phyloP scores from a whole-genome alignment of 257 asterid genomes.

The Plectranthus barbatus region DNA sequence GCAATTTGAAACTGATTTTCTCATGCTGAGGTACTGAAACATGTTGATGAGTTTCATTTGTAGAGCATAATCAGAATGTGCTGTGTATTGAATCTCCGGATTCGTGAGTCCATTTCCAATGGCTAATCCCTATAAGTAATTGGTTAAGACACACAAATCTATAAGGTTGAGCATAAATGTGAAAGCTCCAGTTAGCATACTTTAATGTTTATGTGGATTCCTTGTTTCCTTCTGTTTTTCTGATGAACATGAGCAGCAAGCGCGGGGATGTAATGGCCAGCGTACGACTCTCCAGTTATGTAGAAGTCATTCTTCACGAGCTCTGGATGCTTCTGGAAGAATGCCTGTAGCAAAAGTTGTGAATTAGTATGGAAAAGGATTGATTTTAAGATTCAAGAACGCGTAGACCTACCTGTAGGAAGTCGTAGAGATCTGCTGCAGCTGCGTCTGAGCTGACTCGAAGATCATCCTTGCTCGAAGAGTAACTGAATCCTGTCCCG shows the following conservation, averaged over 20 bases:
- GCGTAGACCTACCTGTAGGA: conserved; percentile 14
- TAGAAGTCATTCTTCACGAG: conserved; percentile 32
- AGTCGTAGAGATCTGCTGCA: conserved; percentile 21
- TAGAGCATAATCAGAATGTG: conserved; percentile 37
- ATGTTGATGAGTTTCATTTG: conserved; percentile 24
- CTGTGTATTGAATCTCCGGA: conserved; percentile 41
- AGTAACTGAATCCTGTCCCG: conserved; percentile 24
- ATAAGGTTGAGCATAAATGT: too few species aligned
- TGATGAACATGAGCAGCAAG: conserved; percentile 20
- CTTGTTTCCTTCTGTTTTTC: conserved; percentile 20
- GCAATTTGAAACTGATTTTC: conserved; percentile 11
- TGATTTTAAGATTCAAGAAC: too few species aligned
- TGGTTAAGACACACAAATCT: not conserved
- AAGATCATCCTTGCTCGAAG: conserved; percentile 3
- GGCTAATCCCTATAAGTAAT: conserved; percentile 16
- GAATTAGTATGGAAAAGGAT: too few species aligned
- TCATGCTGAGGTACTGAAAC: conserved; percentile 10
- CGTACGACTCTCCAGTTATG: conserved; percentile 35
- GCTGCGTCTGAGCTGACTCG: conserved; percentile 14
- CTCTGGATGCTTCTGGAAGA: conserved; percentile 20
- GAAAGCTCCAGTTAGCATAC: not conserved
- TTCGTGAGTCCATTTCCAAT: conserved; percentile 48
- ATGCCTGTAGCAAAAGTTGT: conserved; percentile 2
- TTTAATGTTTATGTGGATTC: conserved; percentile 15
- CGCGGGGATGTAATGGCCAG: conserved; percentile 32